Conservation (phyloP, 495 filamentous ascomycete genomes). For the Daldinia concentrica region DNA sequence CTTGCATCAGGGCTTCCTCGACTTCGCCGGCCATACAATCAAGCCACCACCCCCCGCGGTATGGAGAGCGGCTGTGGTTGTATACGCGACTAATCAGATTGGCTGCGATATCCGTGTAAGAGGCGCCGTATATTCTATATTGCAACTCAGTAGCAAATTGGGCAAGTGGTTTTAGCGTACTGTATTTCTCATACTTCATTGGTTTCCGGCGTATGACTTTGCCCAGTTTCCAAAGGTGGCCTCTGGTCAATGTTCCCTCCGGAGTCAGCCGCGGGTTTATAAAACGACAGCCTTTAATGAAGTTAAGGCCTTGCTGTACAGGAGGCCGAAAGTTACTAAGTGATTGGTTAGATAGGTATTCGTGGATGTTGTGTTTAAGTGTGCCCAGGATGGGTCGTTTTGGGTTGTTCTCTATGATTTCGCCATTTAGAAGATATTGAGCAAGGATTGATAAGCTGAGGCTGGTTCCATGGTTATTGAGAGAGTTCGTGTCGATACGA, state of each 20-base stretch:
- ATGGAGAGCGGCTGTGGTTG: neutral
- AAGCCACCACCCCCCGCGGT: conserved; percentile 11
- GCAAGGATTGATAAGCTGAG: conserved; percentile 47
- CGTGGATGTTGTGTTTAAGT: conserved; percentile 37
- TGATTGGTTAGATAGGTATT: conserved; percentile 41
- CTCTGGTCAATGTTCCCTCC: conserved; percentile 38
- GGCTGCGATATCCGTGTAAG: conserved; percentile 30
- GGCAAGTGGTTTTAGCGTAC: conserved; percentile 32
- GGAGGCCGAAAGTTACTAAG: conserved; percentile 45
- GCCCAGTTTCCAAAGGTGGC: conserved; percentile 47
- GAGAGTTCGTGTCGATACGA: conserved; percentile 41
- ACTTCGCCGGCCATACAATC: conserved; percentile 40
- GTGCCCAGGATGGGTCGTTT: conserved; percentile 9
- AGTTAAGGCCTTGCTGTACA: conserved; percentile 40
- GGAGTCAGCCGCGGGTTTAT: conserved; percentile 36
- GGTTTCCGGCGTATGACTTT: conserved; percentile 43
- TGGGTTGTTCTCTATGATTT: conserved; percentile 47
- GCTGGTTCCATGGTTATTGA: conserved; percentile 39
- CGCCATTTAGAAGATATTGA: conserved; percentile 49
- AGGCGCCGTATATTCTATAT: conserved; percentile 31
- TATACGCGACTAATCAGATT: conserved; percentile 7
- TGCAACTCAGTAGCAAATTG: conserved; percentile 40
- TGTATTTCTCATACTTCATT: conserved; percentile 40
- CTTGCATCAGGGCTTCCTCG: conserved; percentile 39
- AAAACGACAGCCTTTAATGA: conserved; percentile 50